These are phyloP conservation scores for Fusarium denticulatum DNA, from an alignment of 2,329 filamentous ascomycete genomes.

Conservation along the genomic window DNA sequence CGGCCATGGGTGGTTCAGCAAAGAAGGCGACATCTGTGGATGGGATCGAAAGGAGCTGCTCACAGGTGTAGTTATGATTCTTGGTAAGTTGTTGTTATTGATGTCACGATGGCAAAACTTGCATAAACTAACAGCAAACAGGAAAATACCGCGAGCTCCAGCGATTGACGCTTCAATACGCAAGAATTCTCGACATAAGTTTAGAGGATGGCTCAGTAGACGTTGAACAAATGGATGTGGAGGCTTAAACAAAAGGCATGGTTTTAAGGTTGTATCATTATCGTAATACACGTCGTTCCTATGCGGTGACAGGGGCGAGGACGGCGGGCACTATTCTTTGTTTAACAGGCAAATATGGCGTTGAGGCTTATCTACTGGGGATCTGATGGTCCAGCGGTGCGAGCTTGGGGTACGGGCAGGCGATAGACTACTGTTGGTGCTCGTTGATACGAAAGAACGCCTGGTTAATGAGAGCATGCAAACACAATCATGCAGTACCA, in stretches of 20 bases:
- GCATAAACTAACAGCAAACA: conserved; percentile 54
- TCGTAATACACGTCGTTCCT: neutral
- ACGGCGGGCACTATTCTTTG: conserved; percentile 18
- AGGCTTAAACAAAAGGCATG: conserved; percentile 40
- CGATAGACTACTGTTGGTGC: conserved; percentile 31
- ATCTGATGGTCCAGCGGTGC: conserved; percentile 12
- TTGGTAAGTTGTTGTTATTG: conserved; percentile 70
- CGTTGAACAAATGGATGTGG: conserved; percentile 57
- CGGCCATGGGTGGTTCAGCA: conserved; percentile 70
- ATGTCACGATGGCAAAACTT: neutral
- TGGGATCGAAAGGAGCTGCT: conserved; percentile 90
- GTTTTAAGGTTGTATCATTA: conserved; percentile 35
- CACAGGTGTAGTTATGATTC: conserved; percentile 89
- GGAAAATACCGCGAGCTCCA: conserved; percentile 97
- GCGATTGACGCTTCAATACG: conserved; percentile 93
- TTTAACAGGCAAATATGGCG: conserved; percentile 26
- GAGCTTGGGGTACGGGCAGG: conserved; percentile 5
- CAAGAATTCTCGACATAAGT: conserved; percentile 77
- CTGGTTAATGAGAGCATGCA: conserved; percentile 28
- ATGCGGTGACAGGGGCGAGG: neutral
- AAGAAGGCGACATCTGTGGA: conserved; percentile 81
- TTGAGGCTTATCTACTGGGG: conserved; percentile 26
- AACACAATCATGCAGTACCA: conserved; percentile 24
- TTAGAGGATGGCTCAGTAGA: conserved; percentile 57
- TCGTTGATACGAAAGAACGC: conserved; percentile 26